Conservation (phyloP, 352 stramenopile genomes). For the Pythium graminicola region DNA sequence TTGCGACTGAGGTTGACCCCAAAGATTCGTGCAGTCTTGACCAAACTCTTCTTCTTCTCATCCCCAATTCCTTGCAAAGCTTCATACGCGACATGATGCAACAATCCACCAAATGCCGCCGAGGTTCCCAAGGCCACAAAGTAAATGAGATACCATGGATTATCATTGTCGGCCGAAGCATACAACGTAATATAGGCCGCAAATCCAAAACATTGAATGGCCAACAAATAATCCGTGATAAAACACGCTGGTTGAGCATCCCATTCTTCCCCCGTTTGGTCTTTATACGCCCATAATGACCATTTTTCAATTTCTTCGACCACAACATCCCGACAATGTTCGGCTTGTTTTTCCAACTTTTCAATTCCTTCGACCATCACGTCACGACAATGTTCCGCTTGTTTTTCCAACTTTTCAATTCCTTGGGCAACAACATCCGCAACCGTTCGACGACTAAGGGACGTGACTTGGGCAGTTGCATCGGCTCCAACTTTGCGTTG, state of each 20-base stretch:
- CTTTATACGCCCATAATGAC: constrained; percentile 74
- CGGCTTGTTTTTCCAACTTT: constrained; percentile 54
- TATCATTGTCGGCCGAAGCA: constrained; percentile 40
- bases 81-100: constrained; percentile 80
- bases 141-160: constrained; percentile 81
- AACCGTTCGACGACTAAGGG: not conserved
- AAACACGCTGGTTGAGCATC: constrained; percentile 82
- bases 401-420: constrained; percentile 47
- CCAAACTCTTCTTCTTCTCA: constrained; percentile 62
- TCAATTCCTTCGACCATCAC: constrained; percentile 37
- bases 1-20: constrained; percentile 57
- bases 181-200: constrained; percentile 76
- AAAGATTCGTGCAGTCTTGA: constrained; percentile 67
- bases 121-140: constrained; percentile 80
- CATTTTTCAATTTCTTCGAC: constrained; percentile 41
- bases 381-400: constrained; percentile 44
- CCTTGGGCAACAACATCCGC: constrained; percentile 41
- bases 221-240: constrained; percentile 84
- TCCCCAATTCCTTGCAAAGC: constrained; percentile 61
- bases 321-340: constrained; percentile 58
- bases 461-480: not conserved
- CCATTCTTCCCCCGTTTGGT: constrained; percentile 74
- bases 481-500: constrained; percentile 7
- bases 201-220: constrained; percentile 78
- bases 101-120: constrained; percentile 60